Percentiles rank a stretch among this genome's conserved stretches.
Evolutionary conservation across 179 eudicot species (phyloP).

Genomic region (Sideroxylon spinosum): DNA sequence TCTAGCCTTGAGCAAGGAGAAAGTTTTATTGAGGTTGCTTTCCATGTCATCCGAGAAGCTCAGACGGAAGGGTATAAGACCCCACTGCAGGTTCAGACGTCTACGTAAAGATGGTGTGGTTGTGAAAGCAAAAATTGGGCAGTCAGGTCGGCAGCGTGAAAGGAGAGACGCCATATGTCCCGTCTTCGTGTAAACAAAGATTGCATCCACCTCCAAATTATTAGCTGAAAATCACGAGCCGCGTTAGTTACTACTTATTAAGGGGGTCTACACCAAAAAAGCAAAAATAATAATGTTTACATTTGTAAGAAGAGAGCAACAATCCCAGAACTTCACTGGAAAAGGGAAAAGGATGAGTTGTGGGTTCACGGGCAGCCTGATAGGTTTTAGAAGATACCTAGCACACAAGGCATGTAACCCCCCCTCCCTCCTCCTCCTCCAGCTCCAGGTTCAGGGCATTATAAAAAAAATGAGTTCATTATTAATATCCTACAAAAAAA

Average conservation of each 20-base stretch:
- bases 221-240: constrained; percentile 52
- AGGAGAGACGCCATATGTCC: constrained; percentile 94
- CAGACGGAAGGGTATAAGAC: constrained; percentile 85
- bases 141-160: constrained; percentile 89
- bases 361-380: not conserved
- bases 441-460: not conserved
- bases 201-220: constrained; percentile 78
- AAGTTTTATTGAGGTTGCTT: constrained; percentile 76
- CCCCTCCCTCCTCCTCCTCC: too few species aligned
- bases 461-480: not conserved
- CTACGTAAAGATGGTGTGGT: constrained; percentile 63
- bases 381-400: not conserved
- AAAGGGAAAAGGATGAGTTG: not conserved
- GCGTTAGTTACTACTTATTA: not conserved
- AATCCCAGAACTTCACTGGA: not conserved
- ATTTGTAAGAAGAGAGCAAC: not conserved
- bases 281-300: not conserved
- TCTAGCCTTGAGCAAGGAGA: constrained; percentile 75
- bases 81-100: constrained; percentile 89
- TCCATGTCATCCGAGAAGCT: constrained; percentile 93
- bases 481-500: not conserved
- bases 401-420: not conserved
- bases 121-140: constrained; percentile 92
- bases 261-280: not conserved
- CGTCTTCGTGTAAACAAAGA: constrained; percentile 66